These are phyloP conservation scores for Fragaria ananassa DNA, from an alignment of 306 rosid genomes.

Conservation along the genomic window DNA sequence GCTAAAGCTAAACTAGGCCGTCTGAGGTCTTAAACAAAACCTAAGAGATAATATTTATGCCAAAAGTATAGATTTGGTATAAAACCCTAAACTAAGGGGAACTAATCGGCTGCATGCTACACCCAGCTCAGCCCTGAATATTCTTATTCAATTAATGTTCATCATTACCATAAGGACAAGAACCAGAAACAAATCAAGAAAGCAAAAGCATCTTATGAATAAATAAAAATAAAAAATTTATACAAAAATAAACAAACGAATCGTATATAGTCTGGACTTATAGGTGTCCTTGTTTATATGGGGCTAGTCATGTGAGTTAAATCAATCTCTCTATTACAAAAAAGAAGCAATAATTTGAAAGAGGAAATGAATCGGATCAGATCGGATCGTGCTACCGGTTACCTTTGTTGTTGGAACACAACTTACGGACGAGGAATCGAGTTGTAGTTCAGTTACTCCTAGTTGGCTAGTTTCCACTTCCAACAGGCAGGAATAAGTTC, in stretches of 20 bases:
- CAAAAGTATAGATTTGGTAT: neutral
- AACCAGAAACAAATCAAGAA: neutral
- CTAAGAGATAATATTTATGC: neutral
- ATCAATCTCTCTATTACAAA: neutral
- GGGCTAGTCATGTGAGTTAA: neutral
- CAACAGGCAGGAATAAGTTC: too few species aligned
- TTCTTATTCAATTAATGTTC: conserved; percentile 6
- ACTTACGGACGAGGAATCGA: too few species aligned
- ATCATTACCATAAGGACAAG: conserved; percentile 21
- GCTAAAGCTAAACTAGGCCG: neutral
- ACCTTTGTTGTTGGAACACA: neutral
- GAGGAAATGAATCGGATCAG: neutral
- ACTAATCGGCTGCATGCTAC: neutral
- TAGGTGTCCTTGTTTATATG: neutral
- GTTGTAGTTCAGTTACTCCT: too few species aligned
- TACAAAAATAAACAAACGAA: neutral
- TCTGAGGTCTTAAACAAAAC: neutral
- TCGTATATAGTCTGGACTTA: neutral
- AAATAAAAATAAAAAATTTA: neutral
- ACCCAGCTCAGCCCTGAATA: conserved; percentile 18
- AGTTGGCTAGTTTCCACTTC: too few species aligned
- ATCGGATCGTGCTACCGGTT: neutral
- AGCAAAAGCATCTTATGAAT: neutral
- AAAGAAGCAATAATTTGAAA: neutral
- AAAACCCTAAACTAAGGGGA: neutral